Evolutionary conservation across 257 asterid species (phyloP).

Genomic region (Forsythia viridissima): DNA sequence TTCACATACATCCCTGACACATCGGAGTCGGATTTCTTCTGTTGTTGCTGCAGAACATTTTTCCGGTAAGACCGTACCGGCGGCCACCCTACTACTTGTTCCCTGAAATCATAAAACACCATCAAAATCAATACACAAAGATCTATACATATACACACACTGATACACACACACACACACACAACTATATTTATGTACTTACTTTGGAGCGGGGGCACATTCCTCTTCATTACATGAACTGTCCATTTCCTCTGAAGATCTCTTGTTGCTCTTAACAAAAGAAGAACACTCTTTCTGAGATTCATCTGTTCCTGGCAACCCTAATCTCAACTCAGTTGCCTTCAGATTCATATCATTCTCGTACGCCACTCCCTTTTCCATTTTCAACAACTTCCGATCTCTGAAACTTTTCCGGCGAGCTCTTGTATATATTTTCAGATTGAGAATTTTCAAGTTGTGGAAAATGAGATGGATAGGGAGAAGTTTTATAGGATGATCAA

Average conservation of each 20-base stretch:
- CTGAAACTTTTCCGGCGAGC: background rate
- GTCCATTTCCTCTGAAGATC: constrained; percentile 59
- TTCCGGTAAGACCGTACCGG: constrained; percentile 84
- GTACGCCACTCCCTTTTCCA: constrained; percentile 15
- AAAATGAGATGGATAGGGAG: background rate
- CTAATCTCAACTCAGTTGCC: constrained; percentile 77
- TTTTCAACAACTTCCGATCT: constrained; percentile 7
- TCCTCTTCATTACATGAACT: constrained; percentile 28
- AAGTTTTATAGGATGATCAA: constrained; percentile 17
- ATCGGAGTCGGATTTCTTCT: constrained; percentile 49
- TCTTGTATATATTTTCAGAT: constrained; percentile 12
- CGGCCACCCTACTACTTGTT: constrained; percentile 92
- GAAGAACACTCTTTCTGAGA: constrained; percentile 32
- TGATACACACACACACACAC: background rate
- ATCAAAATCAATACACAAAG: background rate
- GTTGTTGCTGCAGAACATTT: constrained; percentile 44
- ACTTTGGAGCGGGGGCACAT: constrained; percentile 59
- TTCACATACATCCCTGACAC: constrained; percentile 70
- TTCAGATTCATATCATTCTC: constrained; percentile 57
- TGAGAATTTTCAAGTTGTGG: background rate
- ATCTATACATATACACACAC: background rate
- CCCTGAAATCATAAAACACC: constrained; percentile 28
- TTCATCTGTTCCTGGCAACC: constrained; percentile 65
- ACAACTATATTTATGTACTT: constrained; percentile 23
- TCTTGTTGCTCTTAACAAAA: constrained; percentile 46